Conservation (phyloP, 1,284 basidiomycete genomes). For the Apiotrichum porosum region DNA sequence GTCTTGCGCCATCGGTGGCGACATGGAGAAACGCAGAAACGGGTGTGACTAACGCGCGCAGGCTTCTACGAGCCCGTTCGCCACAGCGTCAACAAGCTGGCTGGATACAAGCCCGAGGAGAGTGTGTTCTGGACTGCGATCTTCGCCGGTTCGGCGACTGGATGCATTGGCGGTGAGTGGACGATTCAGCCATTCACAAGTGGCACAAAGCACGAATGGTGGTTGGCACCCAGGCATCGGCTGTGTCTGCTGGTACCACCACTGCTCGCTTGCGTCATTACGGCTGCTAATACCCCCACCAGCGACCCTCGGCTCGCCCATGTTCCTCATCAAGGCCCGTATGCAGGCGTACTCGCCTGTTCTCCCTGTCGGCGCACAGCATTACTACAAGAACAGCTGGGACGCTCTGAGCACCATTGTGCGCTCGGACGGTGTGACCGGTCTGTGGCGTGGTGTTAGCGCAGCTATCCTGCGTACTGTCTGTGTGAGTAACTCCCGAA, state of each 20-base stretch:
- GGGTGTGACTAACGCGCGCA: constrained; percentile 39
- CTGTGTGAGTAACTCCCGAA: constrained; percentile 63
- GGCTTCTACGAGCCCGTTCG: constrained; percentile 95
- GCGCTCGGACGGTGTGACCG: constrained; percentile 67
- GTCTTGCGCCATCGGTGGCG: too few species aligned
- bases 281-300: not conserved
- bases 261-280: too few species aligned
- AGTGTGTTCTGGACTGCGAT: constrained; percentile 70
- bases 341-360: constrained; percentile 96
- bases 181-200: not conserved
- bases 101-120: constrained; percentile 62
- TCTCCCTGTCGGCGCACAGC: constrained; percentile 90
- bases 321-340: constrained; percentile 93
- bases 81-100: constrained; percentile 61
- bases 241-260: too few species aligned
- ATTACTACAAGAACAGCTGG: constrained; percentile 77
- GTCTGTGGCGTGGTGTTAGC: constrained; percentile 83
- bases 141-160: constrained; percentile 79
- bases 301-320: constrained; percentile 87
- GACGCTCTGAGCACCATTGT: constrained; percentile 79
- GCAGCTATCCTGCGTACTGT: constrained; percentile 89
- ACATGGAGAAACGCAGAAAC: too few species aligned
- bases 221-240: too few species aligned
- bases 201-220: too few species aligned
- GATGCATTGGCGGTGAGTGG: constrained; percentile 79